phyloP scores from a whole-genome alignment of 2,329 filamentous ascomycete species.

The Cytospora piceae region DNA sequence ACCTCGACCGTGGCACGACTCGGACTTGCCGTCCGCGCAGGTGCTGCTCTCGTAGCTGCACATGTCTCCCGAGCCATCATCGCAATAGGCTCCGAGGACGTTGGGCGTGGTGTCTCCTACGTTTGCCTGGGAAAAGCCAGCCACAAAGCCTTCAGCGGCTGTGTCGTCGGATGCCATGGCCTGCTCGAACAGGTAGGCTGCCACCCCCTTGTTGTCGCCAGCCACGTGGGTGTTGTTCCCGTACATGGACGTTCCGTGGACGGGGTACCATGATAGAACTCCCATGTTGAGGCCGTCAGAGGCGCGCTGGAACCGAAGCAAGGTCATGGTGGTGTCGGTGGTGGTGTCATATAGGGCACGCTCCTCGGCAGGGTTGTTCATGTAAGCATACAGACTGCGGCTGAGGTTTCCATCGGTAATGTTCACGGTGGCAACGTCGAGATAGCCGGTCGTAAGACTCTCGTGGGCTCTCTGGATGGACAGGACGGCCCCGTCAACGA shows the following conservation, averaged over 20 bases:
- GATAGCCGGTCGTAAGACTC: constrained; percentile 65
- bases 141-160: constrained; percentile 72
- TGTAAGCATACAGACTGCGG: constrained; percentile 81
- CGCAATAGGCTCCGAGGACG: constrained; percentile 80
- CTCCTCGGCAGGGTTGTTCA: constrained; percentile 78
- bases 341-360: constrained; percentile 65
- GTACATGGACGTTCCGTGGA: constrained; percentile 87
- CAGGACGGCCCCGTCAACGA: constrained; percentile 81
- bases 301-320: constrained; percentile 73
- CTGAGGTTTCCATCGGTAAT: constrained; percentile 79
- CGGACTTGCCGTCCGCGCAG: constrained; percentile 68
- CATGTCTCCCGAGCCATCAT: constrained; percentile 72
- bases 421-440: constrained; percentile 65
- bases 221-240: constrained; percentile 88
- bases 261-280: constrained; percentile 87
- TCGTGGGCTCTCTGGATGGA: constrained; percentile 82
- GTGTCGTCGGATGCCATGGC: constrained; percentile 57
- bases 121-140: constrained; percentile 88
- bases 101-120: constrained; percentile 91
- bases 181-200: constrained; percentile 81
- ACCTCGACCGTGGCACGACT: constrained; percentile 72
- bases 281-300: constrained; percentile 75
- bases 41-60: constrained; percentile 80
- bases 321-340: constrained; percentile 76
- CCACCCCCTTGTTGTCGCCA: constrained; percentile 93